Percentiles rank a stretch among this genome's conserved stretches.
These are phyloP conservation scores for Phialophora macrospora DNA, from an alignment of 2,329 filamentous ascomycete species.

Conservation along the genomic window DNA sequence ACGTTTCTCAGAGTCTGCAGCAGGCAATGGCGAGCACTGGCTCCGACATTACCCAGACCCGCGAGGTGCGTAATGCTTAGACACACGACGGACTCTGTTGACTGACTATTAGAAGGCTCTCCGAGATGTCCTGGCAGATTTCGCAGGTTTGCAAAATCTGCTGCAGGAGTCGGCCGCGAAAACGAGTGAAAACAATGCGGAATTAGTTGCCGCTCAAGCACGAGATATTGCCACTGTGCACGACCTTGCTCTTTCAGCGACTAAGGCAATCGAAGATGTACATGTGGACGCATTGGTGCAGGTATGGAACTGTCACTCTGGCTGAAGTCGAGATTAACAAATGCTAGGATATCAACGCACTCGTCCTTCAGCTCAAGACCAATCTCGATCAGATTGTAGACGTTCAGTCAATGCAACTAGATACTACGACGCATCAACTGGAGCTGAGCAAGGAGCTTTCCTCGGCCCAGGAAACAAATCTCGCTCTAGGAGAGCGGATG, in stretches of 20 bases:
- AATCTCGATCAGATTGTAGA: conserved; percentile 18
- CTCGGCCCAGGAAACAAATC: conserved; percentile 22
- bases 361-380: conserved; percentile 19
- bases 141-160: conserved; percentile 20
- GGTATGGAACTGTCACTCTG: conserved; percentile 11
- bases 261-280: conserved; percentile 21
- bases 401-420: conserved; percentile 22
- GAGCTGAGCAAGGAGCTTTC: conserved; percentile 23
- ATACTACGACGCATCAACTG: conserved; percentile 18
- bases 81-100: not conserved
- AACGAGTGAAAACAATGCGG: conserved; percentile 23
- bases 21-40: conserved; percentile 20
- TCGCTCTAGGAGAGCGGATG: conserved; percentile 22
- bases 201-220: conserved; percentile 25
- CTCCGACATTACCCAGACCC: conserved; percentile 20
- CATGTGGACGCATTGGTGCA: conserved; percentile 18
- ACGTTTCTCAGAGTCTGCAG: conserved; percentile 22
- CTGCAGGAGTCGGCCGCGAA: conserved; percentile 17
- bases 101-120: conserved; percentile 20
- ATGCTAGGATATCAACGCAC: conserved; percentile 18
- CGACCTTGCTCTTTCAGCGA: conserved; percentile 28
- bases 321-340: conserved; percentile 5
- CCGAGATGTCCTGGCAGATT: conserved; percentile 26
- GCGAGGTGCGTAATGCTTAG: conserved; percentile 20
- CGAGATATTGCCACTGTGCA: conserved; percentile 28